A percentile compares a stretch with the other conserved stretches of the same genome.
These are phyloP conservation scores for Penicillium sp. DNA, from an alignment of 2,329 filamentous ascomycete species.

Conservation along the genomic window DNA sequence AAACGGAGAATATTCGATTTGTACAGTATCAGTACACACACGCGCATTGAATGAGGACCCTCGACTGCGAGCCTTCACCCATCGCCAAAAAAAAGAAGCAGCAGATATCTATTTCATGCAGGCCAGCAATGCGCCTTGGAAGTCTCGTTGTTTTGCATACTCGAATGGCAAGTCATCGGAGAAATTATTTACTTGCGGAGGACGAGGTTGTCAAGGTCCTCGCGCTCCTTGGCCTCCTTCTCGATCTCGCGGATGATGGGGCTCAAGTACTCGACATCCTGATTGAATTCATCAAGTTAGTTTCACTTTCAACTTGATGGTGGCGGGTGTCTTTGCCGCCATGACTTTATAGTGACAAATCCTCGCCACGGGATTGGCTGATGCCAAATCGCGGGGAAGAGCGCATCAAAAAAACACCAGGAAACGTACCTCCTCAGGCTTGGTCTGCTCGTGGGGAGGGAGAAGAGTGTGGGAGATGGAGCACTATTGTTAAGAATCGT, in stretches of 20 bases:
- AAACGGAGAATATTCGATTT: constrained; percentile 33
- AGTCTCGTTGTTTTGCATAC: constrained; percentile 20
- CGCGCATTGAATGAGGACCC: constrained; percentile 21
- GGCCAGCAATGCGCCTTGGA: constrained; percentile 13
- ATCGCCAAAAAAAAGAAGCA: constrained; percentile 18
- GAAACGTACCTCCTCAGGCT: constrained; percentile 56
- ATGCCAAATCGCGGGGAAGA: constrained; percentile 25
- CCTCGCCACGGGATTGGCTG: constrained; percentile 33
- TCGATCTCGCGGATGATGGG: constrained; percentile 65
- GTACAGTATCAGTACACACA: constrained; percentile 39
- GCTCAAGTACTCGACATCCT: constrained; percentile 63
- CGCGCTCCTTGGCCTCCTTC: constrained; percentile 59
- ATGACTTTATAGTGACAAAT: constrained; percentile 28
- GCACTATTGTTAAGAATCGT: constrained; percentile 43
- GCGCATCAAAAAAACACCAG: constrained; percentile 7
- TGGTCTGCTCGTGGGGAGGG: constrained; percentile 61
- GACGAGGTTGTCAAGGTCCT: constrained; percentile 62
- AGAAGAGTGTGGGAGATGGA: constrained; percentile 61
- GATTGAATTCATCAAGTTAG: constrained; percentile 19
- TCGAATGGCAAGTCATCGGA: constrained; percentile 13
- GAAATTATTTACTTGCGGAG: constrained; percentile 43
- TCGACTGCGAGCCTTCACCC: constrained; percentile 17
- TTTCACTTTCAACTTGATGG: background rate
- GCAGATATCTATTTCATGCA: constrained; percentile 17
- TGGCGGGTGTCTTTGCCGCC: background rate